Evolutionary conservation across 2,329 filamentous ascomycete species (phyloP).

Genomic region (Aspergillus fischeri): DNA sequence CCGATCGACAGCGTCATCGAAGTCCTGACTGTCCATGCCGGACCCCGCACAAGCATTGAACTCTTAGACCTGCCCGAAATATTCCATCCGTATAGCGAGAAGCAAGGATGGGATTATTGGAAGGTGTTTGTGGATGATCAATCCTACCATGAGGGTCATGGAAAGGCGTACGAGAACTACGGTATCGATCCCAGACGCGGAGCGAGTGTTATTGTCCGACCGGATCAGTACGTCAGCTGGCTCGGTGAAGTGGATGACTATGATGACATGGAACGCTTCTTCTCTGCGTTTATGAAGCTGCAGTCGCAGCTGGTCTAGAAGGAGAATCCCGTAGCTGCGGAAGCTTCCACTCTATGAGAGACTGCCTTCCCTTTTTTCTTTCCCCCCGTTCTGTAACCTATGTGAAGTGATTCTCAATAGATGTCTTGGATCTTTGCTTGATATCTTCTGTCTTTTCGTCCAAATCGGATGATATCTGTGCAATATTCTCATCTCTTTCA

Average conservation of each 20-base stretch:
- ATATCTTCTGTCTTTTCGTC: neutral
- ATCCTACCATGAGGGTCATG: conserved; percentile 48
- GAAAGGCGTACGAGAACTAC: conserved; percentile 53
- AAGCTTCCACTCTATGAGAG: neutral
- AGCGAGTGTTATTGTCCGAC: conserved; percentile 50
- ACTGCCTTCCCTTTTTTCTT: neutral
- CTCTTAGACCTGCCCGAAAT: conserved; percentile 41
- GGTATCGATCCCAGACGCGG: conserved; percentile 45
- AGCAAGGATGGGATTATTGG: conserved; percentile 52
- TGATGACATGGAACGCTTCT: conserved; percentile 13
- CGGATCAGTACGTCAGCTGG: conserved; percentile 51
- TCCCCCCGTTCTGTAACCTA: too few relatives aligned
- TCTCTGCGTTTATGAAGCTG: conserved; percentile 11
- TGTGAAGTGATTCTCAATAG: neutral
- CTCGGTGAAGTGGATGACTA: conserved; percentile 19
- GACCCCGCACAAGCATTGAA: conserved; percentile 25
- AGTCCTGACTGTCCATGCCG: conserved; percentile 2
- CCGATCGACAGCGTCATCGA: conserved; percentile 34
- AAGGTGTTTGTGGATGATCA: conserved; percentile 54
- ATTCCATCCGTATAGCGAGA: conserved; percentile 45
- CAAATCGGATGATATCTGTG: neutral
- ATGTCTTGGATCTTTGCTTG: neutral
- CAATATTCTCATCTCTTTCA: neutral
- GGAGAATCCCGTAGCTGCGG: neutral
- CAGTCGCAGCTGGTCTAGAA: conserved; percentile 11